These are phyloP conservation scores for Daldinia bambusicola DNA, from an alignment of 495 filamentous ascomycete genomes.

Conservation along the genomic window DNA sequence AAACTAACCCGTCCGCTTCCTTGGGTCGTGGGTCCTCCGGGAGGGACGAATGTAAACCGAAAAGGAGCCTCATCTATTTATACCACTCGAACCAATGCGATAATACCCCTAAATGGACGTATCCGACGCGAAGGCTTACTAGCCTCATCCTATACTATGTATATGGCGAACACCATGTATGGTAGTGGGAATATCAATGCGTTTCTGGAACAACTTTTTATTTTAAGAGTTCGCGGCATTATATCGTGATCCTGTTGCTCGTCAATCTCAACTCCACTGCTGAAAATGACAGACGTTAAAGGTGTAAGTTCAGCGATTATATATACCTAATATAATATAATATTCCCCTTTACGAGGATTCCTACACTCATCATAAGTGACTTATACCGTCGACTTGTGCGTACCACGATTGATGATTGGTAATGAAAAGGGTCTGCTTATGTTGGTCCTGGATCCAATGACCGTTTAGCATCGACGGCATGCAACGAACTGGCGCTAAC, in stretches of 20 bases:
- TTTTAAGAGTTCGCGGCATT: background rate
- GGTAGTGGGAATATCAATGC: background rate
- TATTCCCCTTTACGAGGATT: background rate
- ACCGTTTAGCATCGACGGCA: background rate
- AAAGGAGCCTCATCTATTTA: background rate
- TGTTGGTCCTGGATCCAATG: background rate
- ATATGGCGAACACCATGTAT: background rate
- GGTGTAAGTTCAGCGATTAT: background rate
- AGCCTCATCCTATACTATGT: background rate
- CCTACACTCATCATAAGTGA: background rate
- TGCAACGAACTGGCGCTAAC: background rate
- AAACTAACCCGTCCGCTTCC: background rate
- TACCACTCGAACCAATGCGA: background rate
- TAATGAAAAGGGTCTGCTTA: background rate
- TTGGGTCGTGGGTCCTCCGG: background rate
- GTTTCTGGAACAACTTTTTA: background rate
- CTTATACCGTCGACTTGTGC: background rate
- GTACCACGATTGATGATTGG: background rate
- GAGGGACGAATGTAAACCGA: background rate
- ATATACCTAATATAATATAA: too few relatives aligned
- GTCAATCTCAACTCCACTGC: background rate
- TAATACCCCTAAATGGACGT: background rate
- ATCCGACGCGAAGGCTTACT: background rate
- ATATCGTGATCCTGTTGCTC: background rate
- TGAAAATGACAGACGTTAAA: too few relatives aligned